Conservation (phyloP, 805 yeast genomes). For the Suhomyces sp. region DNA sequence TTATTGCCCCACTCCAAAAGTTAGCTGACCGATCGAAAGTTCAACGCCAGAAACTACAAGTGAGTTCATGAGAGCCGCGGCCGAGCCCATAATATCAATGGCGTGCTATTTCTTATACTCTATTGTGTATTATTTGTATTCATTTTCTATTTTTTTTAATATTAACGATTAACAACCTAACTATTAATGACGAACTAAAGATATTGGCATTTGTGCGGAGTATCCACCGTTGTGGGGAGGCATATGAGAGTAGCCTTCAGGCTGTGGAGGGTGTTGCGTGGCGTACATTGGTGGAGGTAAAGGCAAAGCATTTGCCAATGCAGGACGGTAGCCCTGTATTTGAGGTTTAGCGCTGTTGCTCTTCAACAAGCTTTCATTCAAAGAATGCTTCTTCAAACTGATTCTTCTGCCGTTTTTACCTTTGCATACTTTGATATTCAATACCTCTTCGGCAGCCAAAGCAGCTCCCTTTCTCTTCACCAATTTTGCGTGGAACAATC, state of each 20-base stretch:
- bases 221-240: slow-evolving; percentile 3
- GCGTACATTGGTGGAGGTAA: slow-evolving; percentile 3
- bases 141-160: neutral
- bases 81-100: neutral
- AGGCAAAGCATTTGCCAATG: slow-evolving; percentile 1
- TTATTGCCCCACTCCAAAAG: neutral
- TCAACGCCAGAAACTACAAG: neutral
- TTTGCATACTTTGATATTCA: slow-evolving; percentile 41
- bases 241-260: neutral
- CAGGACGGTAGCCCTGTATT: slow-evolving; percentile 1
- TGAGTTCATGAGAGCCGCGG: neutral
- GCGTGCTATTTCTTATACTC: neutral
- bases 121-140: neutral
- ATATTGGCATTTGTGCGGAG: slow-evolving; percentile 6
- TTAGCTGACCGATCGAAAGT: neutral
- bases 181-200: slow-evolving; percentile 9
- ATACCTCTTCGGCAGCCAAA: slow-evolving; percentile 32
- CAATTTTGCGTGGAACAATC: slow-evolving; percentile 41
- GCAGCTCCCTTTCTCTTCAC: slow-evolving; percentile 30
- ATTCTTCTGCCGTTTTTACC: slow-evolving; percentile 44
- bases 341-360: slow-evolving; percentile 1
- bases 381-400: slow-evolving; percentile 28
- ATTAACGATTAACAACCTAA: slow-evolving; percentile 4
- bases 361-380: slow-evolving; percentile 12
- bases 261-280: slow-evolving; percentile 1